Base-by-base conservation (phyloP, 371 early-diverging fungal genomes). In the Massospora cicadina region DNA sequence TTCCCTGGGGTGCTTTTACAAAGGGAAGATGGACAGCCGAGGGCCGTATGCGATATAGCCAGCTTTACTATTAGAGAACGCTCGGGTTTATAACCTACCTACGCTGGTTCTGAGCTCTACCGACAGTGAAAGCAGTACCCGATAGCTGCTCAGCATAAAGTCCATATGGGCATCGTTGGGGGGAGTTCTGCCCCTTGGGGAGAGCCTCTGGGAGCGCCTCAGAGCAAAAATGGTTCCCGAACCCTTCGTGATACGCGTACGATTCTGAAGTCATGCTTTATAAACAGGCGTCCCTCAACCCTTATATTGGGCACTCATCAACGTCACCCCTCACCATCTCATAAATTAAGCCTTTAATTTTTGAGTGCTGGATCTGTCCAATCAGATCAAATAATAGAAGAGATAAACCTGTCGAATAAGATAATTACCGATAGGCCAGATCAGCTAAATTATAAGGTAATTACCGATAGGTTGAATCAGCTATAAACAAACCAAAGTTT, bases 1-100 rank as follows among this genome's bases (percentile, higher is more conserved):
- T 21, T 13, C 55, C 31, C 1, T 33, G 21, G 28, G 53, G 66
- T 60, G 71, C 68, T 21, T 77, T 78, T 65, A 69, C 69, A 66
- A 85, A 92, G 1, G 94, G 93, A 0, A 70, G 68, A 68, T 94
- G 95, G 68, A 83, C 81, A 21, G 88, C 92, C 0, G 93, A 89
- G n/a, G 95, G 95, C 29, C 85, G 88, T 70, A 95, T 90, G 66
- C 95, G 89, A 75, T 95, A 95, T n/a, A 95, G 73, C 95, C 95
- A 97, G 63, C 87, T 89, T 54, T 43, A 64, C 5, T 31, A 7
- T 2, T 2, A 7, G 24, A 2, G 2, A 64, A 23, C 23, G n/a
- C 2, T 32, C 59, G 21, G 2, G 10, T 5, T 21, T 5, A 1
- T 58, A 2, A 23, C 5, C 53, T 76, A 87, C 88, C 81, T 85